Conservation (phyloP, 768 basidiomycete genomes). For the Tulasnella calospora region DNA sequence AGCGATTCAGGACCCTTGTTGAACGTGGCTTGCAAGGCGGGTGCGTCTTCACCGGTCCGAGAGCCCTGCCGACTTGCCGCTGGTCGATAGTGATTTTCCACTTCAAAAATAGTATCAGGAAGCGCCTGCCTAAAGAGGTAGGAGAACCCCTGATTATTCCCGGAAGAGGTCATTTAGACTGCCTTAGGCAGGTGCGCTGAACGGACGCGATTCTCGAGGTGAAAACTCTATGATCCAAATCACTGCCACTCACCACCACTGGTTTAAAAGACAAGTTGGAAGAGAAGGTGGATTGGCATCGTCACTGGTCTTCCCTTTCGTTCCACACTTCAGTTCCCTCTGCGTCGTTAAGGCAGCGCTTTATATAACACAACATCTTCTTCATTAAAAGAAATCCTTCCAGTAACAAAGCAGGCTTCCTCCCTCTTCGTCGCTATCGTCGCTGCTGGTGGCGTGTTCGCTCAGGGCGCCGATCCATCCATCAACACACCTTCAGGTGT, state of each 20-base stretch:
- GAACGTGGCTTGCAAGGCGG: background rate
- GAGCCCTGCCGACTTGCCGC: background rate
- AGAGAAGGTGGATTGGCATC: background rate
- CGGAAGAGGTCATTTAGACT: too few relatives aligned
- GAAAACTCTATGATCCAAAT: too few relatives aligned
- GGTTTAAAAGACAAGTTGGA: background rate
- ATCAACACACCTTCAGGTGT: background rate
- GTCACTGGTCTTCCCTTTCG: background rate
- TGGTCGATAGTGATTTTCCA: background rate
- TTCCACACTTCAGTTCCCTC: background rate
- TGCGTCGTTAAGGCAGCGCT: background rate
- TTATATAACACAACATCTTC: background rate
- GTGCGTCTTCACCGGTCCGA: background rate
- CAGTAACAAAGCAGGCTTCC: background rate
- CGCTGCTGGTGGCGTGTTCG: background rate
- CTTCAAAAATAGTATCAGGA: too few relatives aligned
- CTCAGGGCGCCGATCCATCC: background rate
- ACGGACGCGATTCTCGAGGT: too few relatives aligned
- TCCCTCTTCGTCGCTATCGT: background rate
- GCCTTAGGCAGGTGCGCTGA: too few relatives aligned
- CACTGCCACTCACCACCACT: background rate
- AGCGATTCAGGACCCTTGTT: background rate
- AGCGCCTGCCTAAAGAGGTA: too few relatives aligned
- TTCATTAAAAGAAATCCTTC: background rate
- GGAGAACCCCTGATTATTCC: too few relatives aligned